phyloP scores from a whole-genome alignment of 208 protist genomes.

The Wallacemonas rigidus region DNA sequence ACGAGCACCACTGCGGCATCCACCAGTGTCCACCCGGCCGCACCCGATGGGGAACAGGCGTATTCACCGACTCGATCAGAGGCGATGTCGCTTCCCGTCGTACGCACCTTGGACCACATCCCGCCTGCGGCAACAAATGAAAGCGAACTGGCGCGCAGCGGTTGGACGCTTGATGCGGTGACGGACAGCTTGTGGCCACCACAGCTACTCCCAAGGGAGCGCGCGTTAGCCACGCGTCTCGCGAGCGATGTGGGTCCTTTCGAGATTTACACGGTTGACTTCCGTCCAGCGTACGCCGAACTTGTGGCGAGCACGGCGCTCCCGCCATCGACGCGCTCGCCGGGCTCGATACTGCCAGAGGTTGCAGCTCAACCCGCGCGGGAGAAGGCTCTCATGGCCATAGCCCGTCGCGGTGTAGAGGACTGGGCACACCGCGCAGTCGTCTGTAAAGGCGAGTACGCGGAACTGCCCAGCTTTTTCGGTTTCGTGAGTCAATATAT shows the following conservation, averaged over 20 bases:
- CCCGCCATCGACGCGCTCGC: background rate
- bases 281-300: slow-evolving; percentile 21
- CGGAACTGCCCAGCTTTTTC: slow-evolving; percentile 23
- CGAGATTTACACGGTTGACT: slow-evolving; percentile 45
- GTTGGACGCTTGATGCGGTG: slow-evolving; percentile 7
- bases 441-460: slow-evolving; percentile 29
- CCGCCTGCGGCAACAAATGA: background rate
- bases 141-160: slow-evolving; percentile 2
- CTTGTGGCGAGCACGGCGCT: slow-evolving; percentile 2
- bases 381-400: slow-evolving; percentile 4
- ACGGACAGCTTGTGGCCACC: slow-evolving; percentile 33
- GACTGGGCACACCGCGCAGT: slow-evolving; percentile 28
- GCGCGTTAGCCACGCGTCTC: slow-evolving; percentile 35
- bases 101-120: background rate
- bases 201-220: slow-evolving; percentile 31
- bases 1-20: background rate
- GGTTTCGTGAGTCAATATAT: slow-evolving; percentile 38
- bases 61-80: background rate
- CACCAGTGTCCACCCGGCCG: background rate
- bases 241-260: slow-evolving; percentile 27
- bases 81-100: background rate
- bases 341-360: background rate
- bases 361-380: slow-evolving; percentile 4
- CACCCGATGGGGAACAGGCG: background rate
- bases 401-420: slow-evolving; percentile 3